Evolutionary conservation across 306 rosid species (phyloP).

Genomic region (Glycine tomentella): DNA sequence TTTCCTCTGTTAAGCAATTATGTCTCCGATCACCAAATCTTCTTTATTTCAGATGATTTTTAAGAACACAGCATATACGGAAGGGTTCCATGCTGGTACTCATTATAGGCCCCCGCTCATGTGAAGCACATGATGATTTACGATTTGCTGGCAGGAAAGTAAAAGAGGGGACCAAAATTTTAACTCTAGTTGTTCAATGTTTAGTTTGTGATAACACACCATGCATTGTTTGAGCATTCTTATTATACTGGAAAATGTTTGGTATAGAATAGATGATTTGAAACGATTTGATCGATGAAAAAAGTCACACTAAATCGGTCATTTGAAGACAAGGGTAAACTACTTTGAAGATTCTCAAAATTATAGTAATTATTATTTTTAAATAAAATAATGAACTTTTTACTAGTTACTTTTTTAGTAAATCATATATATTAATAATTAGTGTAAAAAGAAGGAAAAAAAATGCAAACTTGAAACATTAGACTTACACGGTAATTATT

Average conservation of each 20-base stretch:
- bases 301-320: not conserved
- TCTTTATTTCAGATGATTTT: conserved; percentile 67
- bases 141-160: conserved; percentile 20
- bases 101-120: conserved; percentile 55
- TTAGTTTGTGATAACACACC: conserved; percentile 8
- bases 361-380: not conserved
- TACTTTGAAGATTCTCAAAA: not conserved
- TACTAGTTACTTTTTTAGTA: not conserved
- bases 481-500: no score
- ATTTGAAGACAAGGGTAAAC: not conserved
- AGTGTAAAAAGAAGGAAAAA: no score
- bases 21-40: conserved; percentile 28
- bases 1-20: not conserved
- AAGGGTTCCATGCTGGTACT: conserved; percentile 88
- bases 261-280: not conserved
- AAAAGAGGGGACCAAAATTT: not conserved
- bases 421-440: no score
- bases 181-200: conserved; percentile 24
- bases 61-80: conserved; percentile 83
- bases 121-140: conserved; percentile 24
- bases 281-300: conserved; percentile 28
- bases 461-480: no score
- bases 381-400: not conserved
- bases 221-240: conserved; percentile 32
- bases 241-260: conserved; percentile 13